phyloP scores from a whole-genome alignment of 305 asterid species.

The Solanum hybrid region DNA sequence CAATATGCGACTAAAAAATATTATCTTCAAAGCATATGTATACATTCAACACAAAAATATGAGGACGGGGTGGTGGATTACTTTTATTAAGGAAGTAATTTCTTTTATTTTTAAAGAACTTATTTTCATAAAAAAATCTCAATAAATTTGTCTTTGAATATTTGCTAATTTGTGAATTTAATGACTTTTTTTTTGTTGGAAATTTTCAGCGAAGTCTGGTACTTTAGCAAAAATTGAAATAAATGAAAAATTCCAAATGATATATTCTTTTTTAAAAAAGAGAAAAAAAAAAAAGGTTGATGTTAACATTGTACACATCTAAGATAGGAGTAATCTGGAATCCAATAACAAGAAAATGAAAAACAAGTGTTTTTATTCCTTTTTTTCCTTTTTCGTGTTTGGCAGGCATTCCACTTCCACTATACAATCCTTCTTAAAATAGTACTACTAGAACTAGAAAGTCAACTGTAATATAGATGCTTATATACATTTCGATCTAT shows the following conservation, averaged over 20 bases:
- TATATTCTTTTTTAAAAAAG: not conserved
- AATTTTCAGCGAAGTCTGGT: not conserved
- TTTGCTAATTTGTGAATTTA: not conserved
- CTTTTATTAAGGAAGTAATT: not conserved
- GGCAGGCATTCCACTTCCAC: not conserved
- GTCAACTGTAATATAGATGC: not conserved
- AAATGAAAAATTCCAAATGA: not conserved
- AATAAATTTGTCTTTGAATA: not conserved
- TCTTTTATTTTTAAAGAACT: too few species aligned
- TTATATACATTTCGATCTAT: not conserved
- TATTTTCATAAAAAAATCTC: not conserved
- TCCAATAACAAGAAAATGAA: not conserved
- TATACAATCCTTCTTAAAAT: not conserved
- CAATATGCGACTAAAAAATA: too few species aligned
- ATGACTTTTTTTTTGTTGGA: not conserved
- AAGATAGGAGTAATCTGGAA: not conserved
- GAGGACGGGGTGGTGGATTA: not conserved
- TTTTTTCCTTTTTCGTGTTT: not conserved
- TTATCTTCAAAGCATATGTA: not conserved
- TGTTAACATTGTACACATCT: conserved; percentile 1
- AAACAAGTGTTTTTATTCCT: not conserved
- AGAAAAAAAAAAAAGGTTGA: not conserved
- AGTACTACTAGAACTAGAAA: not conserved
- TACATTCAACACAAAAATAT: too few species aligned
- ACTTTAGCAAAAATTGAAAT: not conserved